A percentile compares a stretch with the other conserved stretches of the same genome.
Conservation (phyloP, 257 asterid genomes). For the Solanum megistacrolobum region DNA sequence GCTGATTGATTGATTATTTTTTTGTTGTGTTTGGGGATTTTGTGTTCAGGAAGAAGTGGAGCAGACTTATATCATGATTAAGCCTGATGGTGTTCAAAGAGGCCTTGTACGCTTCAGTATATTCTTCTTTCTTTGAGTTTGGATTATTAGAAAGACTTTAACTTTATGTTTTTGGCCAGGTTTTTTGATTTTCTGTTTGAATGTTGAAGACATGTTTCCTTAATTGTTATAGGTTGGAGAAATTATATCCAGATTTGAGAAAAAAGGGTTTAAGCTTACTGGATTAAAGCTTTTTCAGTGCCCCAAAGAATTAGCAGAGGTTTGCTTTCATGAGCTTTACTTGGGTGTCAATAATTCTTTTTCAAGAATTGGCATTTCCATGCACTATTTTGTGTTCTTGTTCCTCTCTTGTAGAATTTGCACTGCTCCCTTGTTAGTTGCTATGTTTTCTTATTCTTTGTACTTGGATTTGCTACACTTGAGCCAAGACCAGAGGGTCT, state of each 20-base stretch:
- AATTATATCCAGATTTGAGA: slow-evolving; percentile 86
- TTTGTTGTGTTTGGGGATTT: background rate
- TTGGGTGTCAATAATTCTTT: background rate
- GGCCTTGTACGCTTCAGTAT: slow-evolving; percentile 67
- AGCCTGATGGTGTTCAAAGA: slow-evolving; percentile 95
- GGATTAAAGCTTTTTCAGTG: slow-evolving; percentile 82
- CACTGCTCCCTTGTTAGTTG: background rate
- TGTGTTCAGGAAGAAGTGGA: slow-evolving; percentile 49
- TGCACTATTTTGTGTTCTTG: background rate
- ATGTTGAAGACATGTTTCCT: background rate
- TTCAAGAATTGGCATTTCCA: background rate
- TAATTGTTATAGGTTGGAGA: slow-evolving; percentile 58
- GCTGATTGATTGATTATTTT: background rate
- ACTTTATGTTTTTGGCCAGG: background rate
- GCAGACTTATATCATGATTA: slow-evolving; percentile 75
- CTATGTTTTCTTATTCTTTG: background rate
- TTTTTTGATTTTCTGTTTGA: background rate
- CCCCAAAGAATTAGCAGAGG: slow-evolving; percentile 83
- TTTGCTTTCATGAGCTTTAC: slow-evolving; percentile 9
- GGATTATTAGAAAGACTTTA: background rate
- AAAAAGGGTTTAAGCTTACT: slow-evolving; percentile 78
- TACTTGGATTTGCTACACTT: background rate
- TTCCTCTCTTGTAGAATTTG: background rate
- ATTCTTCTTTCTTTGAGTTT: slow-evolving; percentile 2
- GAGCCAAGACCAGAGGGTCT: background rate